Evolutionary conservation across 2,329 filamentous ascomycete species (phyloP).

Genomic region (Claviceps sorghi): DNA sequence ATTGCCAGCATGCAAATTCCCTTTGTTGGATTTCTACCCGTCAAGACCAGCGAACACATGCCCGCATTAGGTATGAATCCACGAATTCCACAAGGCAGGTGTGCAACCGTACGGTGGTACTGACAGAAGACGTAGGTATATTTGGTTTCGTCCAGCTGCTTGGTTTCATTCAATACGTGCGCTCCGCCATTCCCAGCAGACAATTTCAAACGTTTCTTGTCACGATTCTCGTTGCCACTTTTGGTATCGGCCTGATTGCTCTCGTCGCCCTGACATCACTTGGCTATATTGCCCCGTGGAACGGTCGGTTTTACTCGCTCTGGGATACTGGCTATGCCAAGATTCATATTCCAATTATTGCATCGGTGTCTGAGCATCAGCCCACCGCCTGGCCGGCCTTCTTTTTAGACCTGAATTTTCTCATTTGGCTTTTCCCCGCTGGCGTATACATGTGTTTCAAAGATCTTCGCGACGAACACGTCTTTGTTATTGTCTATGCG

Average conservation of each 20-base stretch:
- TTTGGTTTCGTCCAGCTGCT: conserved; percentile 93
- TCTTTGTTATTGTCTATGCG: conserved; percentile 96
- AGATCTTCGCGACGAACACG: conserved; percentile 84
- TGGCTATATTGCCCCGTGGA: conserved; percentile 93
- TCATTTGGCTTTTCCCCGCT: conserved; percentile 98
- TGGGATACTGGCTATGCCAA: conserved; percentile 99
- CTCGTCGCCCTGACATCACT: conserved; percentile 79
- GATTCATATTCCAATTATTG: conserved; percentile 98
- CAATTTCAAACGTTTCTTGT: conserved; percentile 88
- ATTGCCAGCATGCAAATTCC: conserved; percentile 98
- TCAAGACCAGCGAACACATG: conserved; percentile 98
- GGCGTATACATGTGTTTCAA: conserved; percentile 98
- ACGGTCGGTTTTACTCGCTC: conserved; percentile 95
- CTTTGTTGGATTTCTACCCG: conserved; percentile 92
- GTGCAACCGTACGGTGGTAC: conserved; percentile 8
- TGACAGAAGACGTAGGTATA: conserved; percentile 45
- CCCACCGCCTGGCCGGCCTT: conserved; percentile 97
- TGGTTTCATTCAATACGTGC: conserved; percentile 80
- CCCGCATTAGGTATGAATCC: conserved; percentile 62
- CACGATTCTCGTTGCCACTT: conserved; percentile 57
- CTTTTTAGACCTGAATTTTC: conserved; percentile 96
- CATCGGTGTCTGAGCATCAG: conserved; percentile 98
- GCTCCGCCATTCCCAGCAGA: conserved; percentile 73
- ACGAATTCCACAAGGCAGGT: conserved; percentile 4
- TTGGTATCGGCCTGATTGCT: conserved; percentile 56